These are phyloP conservation scores for Pseudogymnoascus pannorum DNA, from an alignment of 2,329 filamentous ascomycete species.

Conservation along the genomic window DNA sequence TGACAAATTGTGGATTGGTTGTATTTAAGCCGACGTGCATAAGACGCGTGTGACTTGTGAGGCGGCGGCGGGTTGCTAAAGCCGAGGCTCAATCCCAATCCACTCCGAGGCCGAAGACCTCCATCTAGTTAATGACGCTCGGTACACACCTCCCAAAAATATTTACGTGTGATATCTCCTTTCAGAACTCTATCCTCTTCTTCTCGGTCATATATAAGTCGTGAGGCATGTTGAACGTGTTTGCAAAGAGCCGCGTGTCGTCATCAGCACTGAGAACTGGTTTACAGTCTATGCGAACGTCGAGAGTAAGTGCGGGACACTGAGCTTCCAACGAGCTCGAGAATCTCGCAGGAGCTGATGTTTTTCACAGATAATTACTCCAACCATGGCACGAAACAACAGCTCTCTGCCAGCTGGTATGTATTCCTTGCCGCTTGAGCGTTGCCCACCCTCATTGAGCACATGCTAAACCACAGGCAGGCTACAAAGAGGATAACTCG, in stretches of 20 bases:
- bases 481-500: conserved; percentile 71
- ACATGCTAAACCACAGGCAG: conserved; percentile 34
- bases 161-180: conserved; percentile 10
- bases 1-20: not conserved
- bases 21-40: not conserved
- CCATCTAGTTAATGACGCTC: conserved; percentile 7
- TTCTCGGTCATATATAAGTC: conserved; percentile 11
- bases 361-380: conserved; percentile 38
- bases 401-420: conserved; percentile 50
- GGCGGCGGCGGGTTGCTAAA: conserved; percentile 6
- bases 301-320: conserved; percentile 20
- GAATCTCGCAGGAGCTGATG: not conserved
- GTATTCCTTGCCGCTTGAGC: conserved; percentile 11
- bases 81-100: conserved; percentile 2
- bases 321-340: not conserved
- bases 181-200: conserved; percentile 9
- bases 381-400: conserved; percentile 45
- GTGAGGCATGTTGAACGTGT: conserved; percentile 29
- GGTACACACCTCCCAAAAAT: conserved; percentile 1
- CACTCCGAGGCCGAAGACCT: conserved; percentile 2
- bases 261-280: conserved; percentile 26
- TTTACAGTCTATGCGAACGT: conserved; percentile 21
- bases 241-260: conserved; percentile 26
- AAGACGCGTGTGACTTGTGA: not conserved
- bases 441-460: conserved; percentile 12